Conservation (phyloP, 2,329 filamentous ascomycete species). For the Monosporascus sp. region DNA sequence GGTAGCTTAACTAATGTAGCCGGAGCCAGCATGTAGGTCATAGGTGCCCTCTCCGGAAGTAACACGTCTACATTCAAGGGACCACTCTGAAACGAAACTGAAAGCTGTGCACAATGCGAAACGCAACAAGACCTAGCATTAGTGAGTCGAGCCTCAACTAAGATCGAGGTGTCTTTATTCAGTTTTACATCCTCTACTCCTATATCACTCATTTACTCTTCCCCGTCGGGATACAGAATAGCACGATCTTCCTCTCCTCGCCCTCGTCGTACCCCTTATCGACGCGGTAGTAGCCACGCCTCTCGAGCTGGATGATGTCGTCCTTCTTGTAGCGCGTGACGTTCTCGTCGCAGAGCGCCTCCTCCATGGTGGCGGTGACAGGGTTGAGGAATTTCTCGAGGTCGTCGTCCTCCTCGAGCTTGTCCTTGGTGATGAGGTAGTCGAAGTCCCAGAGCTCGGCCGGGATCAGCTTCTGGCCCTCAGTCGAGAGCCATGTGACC, state of each 20-base stretch:
- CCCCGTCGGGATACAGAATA: constrained; percentile 55
- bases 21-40: too few relatives aligned
- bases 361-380: constrained; percentile 66
- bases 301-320: constrained; percentile 92
- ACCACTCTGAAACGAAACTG: too few relatives aligned
- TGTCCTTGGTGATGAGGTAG: constrained; percentile 92
- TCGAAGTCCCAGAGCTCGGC: constrained; percentile 93
- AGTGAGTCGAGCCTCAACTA: too few relatives aligned
- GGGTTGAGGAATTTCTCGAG: constrained; percentile 79
- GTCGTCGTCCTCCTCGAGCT: constrained; percentile 80
- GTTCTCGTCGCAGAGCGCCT: constrained; percentile 75
- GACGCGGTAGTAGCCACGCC: constrained; percentile 86
- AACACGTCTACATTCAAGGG: too few relatives aligned
- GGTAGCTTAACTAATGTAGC: too few relatives aligned
- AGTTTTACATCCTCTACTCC: too few relatives aligned
- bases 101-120: too few relatives aligned
- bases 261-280: constrained; percentile 57
- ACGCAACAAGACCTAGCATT: too few relatives aligned
- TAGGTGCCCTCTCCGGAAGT: too few relatives aligned
- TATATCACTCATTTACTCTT: constrained; percentile 35
- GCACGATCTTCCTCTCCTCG: constrained; percentile 47
- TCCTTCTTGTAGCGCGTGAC: constrained; percentile 73
- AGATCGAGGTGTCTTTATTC: too few relatives aligned
- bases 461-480: constrained; percentile 69
- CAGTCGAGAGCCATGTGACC: constrained; percentile 82